Evolutionary conservation across 805 yeast genomes (phyloP), one percentile per base, ranked within the genome.

Genomic region (Cephaloascus fragrans): DNA sequence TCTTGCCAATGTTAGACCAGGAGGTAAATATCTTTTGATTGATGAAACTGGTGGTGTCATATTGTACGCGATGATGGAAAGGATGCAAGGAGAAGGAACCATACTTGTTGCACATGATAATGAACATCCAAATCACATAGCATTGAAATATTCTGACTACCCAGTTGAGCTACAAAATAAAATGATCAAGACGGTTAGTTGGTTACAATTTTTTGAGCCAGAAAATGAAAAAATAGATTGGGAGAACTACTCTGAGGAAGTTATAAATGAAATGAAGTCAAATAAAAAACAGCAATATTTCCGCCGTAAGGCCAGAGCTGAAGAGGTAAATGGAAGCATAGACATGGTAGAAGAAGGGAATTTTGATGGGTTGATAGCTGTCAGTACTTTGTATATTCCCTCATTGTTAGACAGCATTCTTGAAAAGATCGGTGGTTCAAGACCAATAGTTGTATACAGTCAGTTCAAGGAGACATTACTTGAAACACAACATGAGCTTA

Each of bases 11-110:
- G 74, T 93, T 26, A 77, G 80, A 51, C 88, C 96, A 1, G 95
- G 95, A 9, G 97, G 98, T 1, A 77, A 73, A 42, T 93, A 93
- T 52, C 63, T 93, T 18, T 80, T 90, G 3, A 69, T 87, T 39
- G 99, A 93, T 53, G 98, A 93, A 53, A 83, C 96, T n/a, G 89
- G 95, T 26, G 96, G 97, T 4, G 69, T 90, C n/a, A 55, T 93
- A 1, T 74, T 84, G 4, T 84, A 84, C 43, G 86, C 95, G 3
- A 67, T 93, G 71, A 55, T 93, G 59, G 99, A 93, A 56, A 70
- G 97, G 53, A 85, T 94, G 90, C 78, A 77, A 43, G 95, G 96
- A 12, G 63, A 75, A 38, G 81, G 81, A 9, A 54, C 67, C 3
- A 76, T 93, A 34, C 69, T 86, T 3, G 70, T 86, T 17, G 67